A percentile compares a stretch with the other conserved stretches of the same genome.
Evolutionary conservation across 163 green algal genomes (phyloP).

Genomic region (Scenedesmus sp.): DNA sequence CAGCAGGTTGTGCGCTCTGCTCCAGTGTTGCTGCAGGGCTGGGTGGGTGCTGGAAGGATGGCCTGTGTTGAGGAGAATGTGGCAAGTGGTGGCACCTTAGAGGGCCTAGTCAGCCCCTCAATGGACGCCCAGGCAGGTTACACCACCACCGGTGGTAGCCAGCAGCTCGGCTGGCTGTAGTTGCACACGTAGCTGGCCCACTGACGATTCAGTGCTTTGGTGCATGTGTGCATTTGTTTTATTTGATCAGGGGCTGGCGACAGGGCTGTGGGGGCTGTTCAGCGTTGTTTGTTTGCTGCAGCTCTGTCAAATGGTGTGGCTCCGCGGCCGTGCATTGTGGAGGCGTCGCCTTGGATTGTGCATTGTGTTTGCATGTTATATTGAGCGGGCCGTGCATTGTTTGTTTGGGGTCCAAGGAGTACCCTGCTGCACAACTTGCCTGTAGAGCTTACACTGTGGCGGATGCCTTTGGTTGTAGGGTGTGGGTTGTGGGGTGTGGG

Average conservation of each 20-base stretch:
- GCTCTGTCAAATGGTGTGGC: not conserved
- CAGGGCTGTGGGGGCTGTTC: not conserved
- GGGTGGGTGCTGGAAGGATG: not conserved
- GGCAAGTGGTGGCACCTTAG: not conserved
- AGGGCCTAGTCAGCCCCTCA: not conserved
- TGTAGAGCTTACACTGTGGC: no score
- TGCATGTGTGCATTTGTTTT: not conserved
- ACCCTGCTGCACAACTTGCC: no score
- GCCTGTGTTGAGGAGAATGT: not conserved
- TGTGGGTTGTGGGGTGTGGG: no score
- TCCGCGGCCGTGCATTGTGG: not conserved
- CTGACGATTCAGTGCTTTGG: not conserved
- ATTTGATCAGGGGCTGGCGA: not conserved
- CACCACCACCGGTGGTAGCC: conserved; percentile 2
- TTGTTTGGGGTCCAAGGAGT: no score
- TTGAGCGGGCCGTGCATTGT: no score
- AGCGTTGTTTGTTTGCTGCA: not conserved
- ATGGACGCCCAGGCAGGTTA: not conserved
- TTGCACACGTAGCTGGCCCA: not conserved
- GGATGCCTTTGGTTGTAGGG: no score
- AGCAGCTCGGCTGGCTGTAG: conserved; percentile 24
- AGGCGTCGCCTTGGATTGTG: not conserved
- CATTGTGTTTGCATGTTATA: not conserved
- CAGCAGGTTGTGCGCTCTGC: not conserved
- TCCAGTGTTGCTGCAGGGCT: not conserved